Conservation (phyloP, 805 yeast genomes). For the Barnettozyma sucrosica region DNA sequence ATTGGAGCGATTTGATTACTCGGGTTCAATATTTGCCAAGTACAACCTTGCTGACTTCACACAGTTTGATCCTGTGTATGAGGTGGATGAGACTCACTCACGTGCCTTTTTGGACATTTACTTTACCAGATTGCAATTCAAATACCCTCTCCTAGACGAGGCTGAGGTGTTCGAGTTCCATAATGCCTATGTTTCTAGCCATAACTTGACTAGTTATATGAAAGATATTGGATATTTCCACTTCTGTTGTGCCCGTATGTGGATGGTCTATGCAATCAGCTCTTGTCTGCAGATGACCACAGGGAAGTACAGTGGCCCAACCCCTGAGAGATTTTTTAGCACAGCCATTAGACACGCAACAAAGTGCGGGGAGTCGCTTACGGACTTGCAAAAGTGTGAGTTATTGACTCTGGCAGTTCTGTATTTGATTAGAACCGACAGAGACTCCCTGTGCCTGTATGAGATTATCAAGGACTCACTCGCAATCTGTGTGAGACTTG, state of each 20-base stretch:
- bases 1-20: conserved; percentile 34
- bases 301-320: conserved; percentile 49
- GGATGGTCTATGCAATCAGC: conserved; percentile 47
- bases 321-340: conserved; percentile 50
- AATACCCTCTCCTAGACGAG: conserved; percentile 51
- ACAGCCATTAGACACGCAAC: conserved; percentile 54
- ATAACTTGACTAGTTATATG: conserved; percentile 28
- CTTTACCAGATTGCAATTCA: conserved; percentile 49
- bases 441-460: conserved; percentile 49
- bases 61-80: conserved; percentile 44
- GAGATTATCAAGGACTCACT: conserved; percentile 49
- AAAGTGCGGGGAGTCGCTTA: conserved; percentile 33
- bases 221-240: conserved; percentile 41
- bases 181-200: conserved; percentile 38
- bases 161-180: conserved; percentile 45
- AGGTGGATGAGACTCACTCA: conserved; percentile 44
- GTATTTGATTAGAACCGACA: conserved; percentile 54
- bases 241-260: conserved; percentile 50
- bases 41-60: conserved; percentile 43
- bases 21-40: conserved; percentile 38
- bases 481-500: conserved; percentile 35
- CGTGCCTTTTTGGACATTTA: conserved; percentile 49
- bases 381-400: conserved; percentile 44
- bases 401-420: conserved; percentile 46
- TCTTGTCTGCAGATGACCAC: conserved; percentile 49